Conservation (phyloP, 192 early-diverging fungal genomes). For the Gigaspora rosea region DNA sequence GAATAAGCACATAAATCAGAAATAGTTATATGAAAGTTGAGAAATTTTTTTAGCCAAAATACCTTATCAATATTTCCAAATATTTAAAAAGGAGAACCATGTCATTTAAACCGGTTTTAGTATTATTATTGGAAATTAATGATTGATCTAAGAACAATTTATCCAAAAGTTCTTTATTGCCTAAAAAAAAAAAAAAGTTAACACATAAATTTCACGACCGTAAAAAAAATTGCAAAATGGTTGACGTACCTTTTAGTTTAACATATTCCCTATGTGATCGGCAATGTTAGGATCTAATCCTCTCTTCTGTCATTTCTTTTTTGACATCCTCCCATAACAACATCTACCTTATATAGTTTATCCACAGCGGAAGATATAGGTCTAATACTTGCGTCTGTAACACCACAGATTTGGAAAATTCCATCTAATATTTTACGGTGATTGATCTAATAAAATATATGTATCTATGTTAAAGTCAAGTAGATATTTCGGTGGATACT, state of each 20-base stretch:
- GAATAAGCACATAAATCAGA: too few species aligned
- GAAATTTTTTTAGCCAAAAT: too few species aligned
- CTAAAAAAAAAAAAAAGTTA: slow-evolving; percentile 35
- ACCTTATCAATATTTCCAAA: slow-evolving; percentile 78
- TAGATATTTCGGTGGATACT: too few species aligned
- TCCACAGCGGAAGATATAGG: slow-evolving; percentile 97
- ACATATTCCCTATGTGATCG: slow-evolving; percentile 95
- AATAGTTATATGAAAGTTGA: too few species aligned
- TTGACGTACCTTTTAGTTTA: slow-evolving; percentile 63
- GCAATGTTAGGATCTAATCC: slow-evolving; percentile 77
- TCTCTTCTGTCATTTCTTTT: slow-evolving; percentile 90
- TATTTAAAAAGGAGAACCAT: slow-evolving; percentile 86
- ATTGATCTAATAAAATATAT: slow-evolving; percentile 66
- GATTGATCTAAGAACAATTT: slow-evolving; percentile 63
- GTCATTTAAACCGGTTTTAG: slow-evolving; percentile 80
- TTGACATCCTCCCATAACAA: slow-evolving; percentile 83
- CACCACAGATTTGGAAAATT: slow-evolving; percentile 95
- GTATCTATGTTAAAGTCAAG: not conserved
- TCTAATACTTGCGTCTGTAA: slow-evolving; percentile 84
- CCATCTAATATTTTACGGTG: slow-evolving; percentile 97
- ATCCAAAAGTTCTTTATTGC: slow-evolving; percentile 76
- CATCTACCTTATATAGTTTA: slow-evolving; percentile 88
- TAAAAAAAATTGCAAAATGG: not conserved
- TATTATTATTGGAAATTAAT: slow-evolving; percentile 67
- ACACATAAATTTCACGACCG: not conserved